These are phyloP conservation scores for Podaxis mareebaensis DNA, from an alignment of 768 basidiomycete species.

Conservation along the genomic window DNA sequence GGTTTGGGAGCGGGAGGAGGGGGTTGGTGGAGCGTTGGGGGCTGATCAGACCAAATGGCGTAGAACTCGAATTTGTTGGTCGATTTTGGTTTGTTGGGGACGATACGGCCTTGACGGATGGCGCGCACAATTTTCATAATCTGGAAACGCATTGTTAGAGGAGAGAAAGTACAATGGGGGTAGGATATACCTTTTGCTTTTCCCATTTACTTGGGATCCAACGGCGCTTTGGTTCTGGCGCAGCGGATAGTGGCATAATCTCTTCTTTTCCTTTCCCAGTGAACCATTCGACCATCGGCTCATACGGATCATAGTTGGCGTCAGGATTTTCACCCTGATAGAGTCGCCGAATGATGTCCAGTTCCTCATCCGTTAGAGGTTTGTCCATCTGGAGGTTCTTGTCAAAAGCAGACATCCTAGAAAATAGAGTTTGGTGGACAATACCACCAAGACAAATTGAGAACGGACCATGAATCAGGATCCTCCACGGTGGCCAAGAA, in stretches of 20 bases:
- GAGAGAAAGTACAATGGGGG: neutral
- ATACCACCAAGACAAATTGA: neutral
- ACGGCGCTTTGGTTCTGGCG: slow-evolving; percentile 93
- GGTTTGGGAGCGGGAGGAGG: slow-evolving; percentile 93
- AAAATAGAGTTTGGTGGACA: neutral
- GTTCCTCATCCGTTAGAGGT: slow-evolving; percentile 83
- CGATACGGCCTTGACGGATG: slow-evolving; percentile 92
- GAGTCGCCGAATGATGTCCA: slow-evolving; percentile 93
- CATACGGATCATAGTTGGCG: slow-evolving; percentile 86
- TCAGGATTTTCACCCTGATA: slow-evolving; percentile 93
- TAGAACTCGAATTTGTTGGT: slow-evolving; percentile 69
- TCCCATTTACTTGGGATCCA: slow-evolving; percentile 99
- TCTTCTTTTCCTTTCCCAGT: slow-evolving; percentile 95
- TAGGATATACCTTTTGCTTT: slow-evolving; percentile 84
- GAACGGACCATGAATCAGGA: slow-evolving; percentile 76
- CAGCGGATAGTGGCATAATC: slow-evolving; percentile 87
- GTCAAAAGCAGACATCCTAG: slow-evolving; percentile 91
- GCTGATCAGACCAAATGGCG: slow-evolving; percentile 80
- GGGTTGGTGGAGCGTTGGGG: slow-evolving; percentile 73
- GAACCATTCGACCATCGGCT: slow-evolving; percentile 95
- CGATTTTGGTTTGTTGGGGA: slow-evolving; percentile 86
- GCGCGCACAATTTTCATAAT: slow-evolving; percentile 99
- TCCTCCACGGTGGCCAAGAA: slow-evolving; percentile 94
- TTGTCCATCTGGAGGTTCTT: slow-evolving; percentile 84
- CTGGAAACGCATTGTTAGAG: slow-evolving; percentile 39